Evolutionary conservation across 2,329 filamentous ascomycete genomes (phyloP), one percentile per base, ranked within the genome.

Genomic region (Beauveria sp.): DNA sequence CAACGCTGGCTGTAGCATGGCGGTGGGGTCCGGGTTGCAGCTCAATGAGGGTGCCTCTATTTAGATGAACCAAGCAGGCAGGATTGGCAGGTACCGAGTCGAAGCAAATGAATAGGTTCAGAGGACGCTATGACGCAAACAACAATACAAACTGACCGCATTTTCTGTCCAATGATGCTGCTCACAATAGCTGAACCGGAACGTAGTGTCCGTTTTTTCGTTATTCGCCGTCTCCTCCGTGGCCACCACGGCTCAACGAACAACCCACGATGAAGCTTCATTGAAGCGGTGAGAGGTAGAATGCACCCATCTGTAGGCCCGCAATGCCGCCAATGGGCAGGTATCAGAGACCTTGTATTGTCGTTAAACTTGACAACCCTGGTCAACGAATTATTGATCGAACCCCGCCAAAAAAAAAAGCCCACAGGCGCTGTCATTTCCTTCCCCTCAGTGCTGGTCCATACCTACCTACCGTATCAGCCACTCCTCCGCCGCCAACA

Each of bases 251-350:
- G 22, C 40, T 38, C 6, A 38, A 20, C 6, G 28, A 31, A 24
- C 22, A 28, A 34, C 31, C 50, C 28, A 40, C 42, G 50, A 54
- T 48, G 42, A n/a, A n/a, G 50, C 59, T 56, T 61, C 57, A 64
- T 62, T 65, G 67, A 38, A 63, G 67, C 67, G 67, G 67, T 69
- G 67, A 69, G 64, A 62, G 54, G 67, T 65, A 62, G 40, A 26
- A n/a, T 20, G 31, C 64, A 63, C 55, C 28, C 63, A 3, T 9
- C 8, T 20, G n/a, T 40, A 42, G 5, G 24, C 24, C 18, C 2
- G 24, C 16, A 20, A 31, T 9, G 16, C 31, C 22, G 22, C 61
- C 46, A 3, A 8, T 40, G 31, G 2, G 24, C 43, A 59, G 59
- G 64, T 67, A 66, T 28, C 62, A 24, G 50, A 4, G 48, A 64